Conservation (phyloP, 176 grass and related monocot species). For the Ampelocalamus luodianensis region DNA sequence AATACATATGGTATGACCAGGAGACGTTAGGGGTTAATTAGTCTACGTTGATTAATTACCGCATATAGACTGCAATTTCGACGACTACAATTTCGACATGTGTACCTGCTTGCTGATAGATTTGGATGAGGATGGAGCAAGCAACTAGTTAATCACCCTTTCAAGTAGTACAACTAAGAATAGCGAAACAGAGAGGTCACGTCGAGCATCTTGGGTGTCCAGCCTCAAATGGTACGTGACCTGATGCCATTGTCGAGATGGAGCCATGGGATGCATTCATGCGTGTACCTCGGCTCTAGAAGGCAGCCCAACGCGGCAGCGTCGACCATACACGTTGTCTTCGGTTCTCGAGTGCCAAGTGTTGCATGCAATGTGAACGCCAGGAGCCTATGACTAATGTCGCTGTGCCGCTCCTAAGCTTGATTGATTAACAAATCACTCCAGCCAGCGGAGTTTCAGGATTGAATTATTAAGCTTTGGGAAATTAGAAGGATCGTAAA, state of each 20-base stretch:
- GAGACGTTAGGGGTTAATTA: neutral
- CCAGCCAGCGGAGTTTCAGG: neutral
- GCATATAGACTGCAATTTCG: neutral
- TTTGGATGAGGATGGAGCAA: neutral
- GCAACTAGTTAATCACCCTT: neutral
- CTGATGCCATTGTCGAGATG: constrained; percentile 5
- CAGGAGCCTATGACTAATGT: neutral
- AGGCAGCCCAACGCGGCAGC: constrained; percentile 20
- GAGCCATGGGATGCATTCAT: neutral
- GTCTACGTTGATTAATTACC: neutral
- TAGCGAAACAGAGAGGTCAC: neutral
- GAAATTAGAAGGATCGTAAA: too few species aligned
- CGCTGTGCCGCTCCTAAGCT: neutral
- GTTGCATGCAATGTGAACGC: neutral
- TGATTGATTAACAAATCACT: neutral
- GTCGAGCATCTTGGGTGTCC: neutral
- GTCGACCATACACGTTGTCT: constrained; percentile 17
- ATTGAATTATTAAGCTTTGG: too few species aligned
- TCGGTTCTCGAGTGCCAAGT: neutral
- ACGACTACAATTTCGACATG: constrained; percentile 2
- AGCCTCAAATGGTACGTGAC: neutral
- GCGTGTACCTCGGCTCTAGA: constrained; percentile 30
- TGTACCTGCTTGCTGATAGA: neutral
- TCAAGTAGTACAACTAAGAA: neutral
- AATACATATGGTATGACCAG: constrained; percentile 30